Evolutionary conservation across 1,284 basidiomycete genomes (phyloP).

Genomic region (Boletellus dicymbophilus): DNA sequence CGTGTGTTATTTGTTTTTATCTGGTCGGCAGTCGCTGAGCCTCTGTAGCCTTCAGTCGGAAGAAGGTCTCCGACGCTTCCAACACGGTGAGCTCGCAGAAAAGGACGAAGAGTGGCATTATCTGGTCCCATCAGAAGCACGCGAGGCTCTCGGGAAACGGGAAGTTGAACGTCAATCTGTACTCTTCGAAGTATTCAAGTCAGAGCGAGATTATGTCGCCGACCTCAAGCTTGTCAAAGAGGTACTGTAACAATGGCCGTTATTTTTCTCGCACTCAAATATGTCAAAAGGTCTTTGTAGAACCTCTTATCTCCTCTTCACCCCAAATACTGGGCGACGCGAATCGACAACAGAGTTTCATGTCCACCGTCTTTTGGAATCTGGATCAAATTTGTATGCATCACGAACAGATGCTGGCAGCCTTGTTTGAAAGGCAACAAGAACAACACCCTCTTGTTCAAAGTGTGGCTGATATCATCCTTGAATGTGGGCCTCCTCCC

Average conservation of each 20-base stretch:
- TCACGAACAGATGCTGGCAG: conserved; percentile 67
- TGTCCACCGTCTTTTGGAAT: conserved; percentile 77
- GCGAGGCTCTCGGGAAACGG: conserved; percentile 64
- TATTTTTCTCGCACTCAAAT: conserved; percentile 5
- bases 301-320: conserved; percentile 51
- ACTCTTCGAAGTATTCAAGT: conserved; percentile 81
- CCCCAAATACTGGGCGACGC: conserved; percentile 57
- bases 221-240: conserved; percentile 71
- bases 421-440: conserved; percentile 70
- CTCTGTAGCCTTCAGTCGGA: conserved; percentile 54
- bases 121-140: conserved; percentile 67
- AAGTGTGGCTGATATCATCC: conserved; percentile 75
- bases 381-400: conserved; percentile 59
- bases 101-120: conserved; percentile 76
- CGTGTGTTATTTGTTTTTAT: conserved; percentile 43
- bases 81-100: conserved; percentile 57
- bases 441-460: conserved; percentile 81
- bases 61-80: conserved; percentile 64
- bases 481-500: conserved; percentile 53
- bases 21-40: conserved; percentile 18
- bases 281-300: conserved; percentile 63
- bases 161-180: conserved; percentile 82
- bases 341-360: conserved; percentile 54
- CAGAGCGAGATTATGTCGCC: conserved; percentile 77
- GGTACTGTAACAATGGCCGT: conserved; percentile 37